These are phyloP conservation scores for Eucalyptus pauciflora DNA, from an alignment of 345 rosid genomes.

Conservation along the genomic window DNA sequence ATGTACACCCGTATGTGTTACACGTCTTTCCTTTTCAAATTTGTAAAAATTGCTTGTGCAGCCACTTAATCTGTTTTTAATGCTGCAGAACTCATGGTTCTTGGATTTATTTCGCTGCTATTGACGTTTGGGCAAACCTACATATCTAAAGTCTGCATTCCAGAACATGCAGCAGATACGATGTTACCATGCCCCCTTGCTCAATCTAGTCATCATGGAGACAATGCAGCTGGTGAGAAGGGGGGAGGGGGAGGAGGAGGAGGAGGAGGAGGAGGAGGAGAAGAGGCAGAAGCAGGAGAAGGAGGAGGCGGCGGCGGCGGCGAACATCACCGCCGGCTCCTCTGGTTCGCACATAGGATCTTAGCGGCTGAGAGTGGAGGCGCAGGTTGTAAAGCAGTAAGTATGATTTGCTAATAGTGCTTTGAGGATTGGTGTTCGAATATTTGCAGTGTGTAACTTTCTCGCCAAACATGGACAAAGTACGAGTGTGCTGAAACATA, in stretches of 20 bases:
- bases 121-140: conserved; percentile 78
- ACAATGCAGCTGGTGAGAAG: not conserved
- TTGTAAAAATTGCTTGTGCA: not conserved
- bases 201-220: not conserved
- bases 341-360: conserved; percentile 26
- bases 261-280: not conserved
- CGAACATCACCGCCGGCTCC: conserved; percentile 22
- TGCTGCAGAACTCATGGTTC: conserved; percentile 79
- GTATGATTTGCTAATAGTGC: not conserved
- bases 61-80: not conserved
- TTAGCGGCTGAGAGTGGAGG: conserved; percentile 15
- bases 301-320: not conserved
- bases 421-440: not conserved
- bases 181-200: conserved; percentile 72
- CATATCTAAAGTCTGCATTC: conserved; percentile 59
- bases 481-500: not conserved
- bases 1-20: not conserved
- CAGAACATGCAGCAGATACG: conserved; percentile 31
- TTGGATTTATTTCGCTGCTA: conserved; percentile 84
- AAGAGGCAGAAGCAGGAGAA: not conserved
- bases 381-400: conserved; percentile 20
- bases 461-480: not conserved
- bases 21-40: not conserved
- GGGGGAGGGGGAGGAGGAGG: not conserved
- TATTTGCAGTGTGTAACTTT: not conserved